Conservation (phyloP, 495 filamentous ascomycete genomes). For the Aspergillus homomorphus region DNA sequence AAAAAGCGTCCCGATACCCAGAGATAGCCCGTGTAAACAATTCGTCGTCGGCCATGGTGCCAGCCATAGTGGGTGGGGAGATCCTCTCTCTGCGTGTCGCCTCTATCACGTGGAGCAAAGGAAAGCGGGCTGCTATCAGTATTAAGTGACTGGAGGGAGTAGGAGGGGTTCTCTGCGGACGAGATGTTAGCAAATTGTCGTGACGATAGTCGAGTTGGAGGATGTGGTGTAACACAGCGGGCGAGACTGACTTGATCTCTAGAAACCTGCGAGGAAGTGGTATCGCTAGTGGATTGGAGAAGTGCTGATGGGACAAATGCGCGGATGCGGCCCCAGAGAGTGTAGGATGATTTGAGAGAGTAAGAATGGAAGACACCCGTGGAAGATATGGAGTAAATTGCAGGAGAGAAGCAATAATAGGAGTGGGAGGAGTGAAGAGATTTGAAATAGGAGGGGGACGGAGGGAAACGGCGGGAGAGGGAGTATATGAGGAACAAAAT, state of each 20-base stretch:
- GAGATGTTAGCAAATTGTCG: slow-evolving; percentile 6
- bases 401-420: background rate
- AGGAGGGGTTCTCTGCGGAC: slow-evolving; percentile 8
- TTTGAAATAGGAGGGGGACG: background rate
- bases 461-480: background rate
- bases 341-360: slow-evolving; percentile 1
- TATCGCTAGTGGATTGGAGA: background rate
- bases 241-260: slow-evolving; percentile 13
- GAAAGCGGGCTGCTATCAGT: slow-evolving; percentile 31
- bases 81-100: slow-evolving; percentile 16
- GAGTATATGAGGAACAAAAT: background rate
- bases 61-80: slow-evolving; percentile 30
- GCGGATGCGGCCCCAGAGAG: background rate
- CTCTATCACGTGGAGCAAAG: slow-evolving; percentile 14
- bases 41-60: slow-evolving; percentile 42
- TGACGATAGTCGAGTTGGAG: background rate
- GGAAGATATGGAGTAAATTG: background rate
- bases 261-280: background rate
- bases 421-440: slow-evolving; percentile 3
- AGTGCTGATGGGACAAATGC: background rate
- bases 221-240: background rate
- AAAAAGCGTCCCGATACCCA: slow-evolving; percentile 46
- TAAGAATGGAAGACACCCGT: background rate
- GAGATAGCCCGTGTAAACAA: slow-evolving; percentile 46
- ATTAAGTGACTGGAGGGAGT: slow-evolving; percentile 11